Percentiles rank a stretch among this genome's conserved stretches.
Evolutionary conservation across 495 filamentous ascomycete species (phyloP).

Genomic region (Penicillium coffeae): DNA sequence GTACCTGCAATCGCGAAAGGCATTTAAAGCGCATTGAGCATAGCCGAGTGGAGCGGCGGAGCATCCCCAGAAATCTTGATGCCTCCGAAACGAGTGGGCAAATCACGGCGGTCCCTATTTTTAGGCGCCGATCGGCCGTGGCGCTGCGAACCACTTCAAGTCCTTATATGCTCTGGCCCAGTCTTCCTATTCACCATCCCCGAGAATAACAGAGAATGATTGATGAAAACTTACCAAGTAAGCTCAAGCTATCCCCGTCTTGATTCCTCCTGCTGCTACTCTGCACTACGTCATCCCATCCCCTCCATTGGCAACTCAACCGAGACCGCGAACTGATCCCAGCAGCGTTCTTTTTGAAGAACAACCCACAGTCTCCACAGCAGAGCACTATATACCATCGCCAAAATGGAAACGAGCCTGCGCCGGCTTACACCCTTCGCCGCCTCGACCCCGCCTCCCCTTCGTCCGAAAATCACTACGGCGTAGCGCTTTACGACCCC

Average conservation of each 20-base stretch:
- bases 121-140: constrained; percentile 20
- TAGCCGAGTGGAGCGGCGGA: background rate
- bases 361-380: constrained; percentile 47
- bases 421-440: constrained; percentile 71
- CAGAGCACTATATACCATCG: constrained; percentile 64
- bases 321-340: constrained; percentile 14
- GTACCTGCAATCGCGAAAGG: background rate
- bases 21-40: background rate
- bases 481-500: constrained; percentile 77
- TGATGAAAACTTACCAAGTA: constrained; percentile 90
- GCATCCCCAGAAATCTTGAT: background rate
- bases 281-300: constrained; percentile 27
- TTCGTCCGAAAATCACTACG: constrained; percentile 76
- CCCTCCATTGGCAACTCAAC: constrained; percentile 30
- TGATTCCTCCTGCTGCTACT: background rate
- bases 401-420: constrained; percentile 75
- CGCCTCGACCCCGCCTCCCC: constrained; percentile 67
- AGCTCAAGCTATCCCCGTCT: constrained; percentile 9
- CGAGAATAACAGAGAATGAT: constrained; percentile 59
- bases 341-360: constrained; percentile 63
- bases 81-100: background rate
- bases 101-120: constrained; percentile 7
- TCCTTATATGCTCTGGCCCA: constrained; percentile 1
- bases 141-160: constrained; percentile 1
- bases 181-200: background rate